A percentile compares a stretch with the other conserved stretches of the same genome.
Evolutionary conservation across 2,329 filamentous ascomycete genomes (phyloP).

Genomic region (Cryphonectria carpinicola): DNA sequence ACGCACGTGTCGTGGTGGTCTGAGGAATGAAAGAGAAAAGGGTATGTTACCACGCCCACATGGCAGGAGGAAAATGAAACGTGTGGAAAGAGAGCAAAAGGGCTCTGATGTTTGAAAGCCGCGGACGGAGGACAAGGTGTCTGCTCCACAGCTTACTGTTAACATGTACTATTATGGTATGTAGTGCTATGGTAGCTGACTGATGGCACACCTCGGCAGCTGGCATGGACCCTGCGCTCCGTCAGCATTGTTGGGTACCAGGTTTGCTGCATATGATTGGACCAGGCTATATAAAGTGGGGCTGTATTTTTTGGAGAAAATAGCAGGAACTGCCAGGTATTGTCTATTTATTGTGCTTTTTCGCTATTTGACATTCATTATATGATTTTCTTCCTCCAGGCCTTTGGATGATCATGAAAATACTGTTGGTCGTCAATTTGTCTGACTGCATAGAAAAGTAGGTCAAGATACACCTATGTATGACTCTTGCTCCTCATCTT

Average conservation of each 20-base stretch:
- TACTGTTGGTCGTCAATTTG: background rate
- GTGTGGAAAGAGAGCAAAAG: slow-evolving; percentile 12
- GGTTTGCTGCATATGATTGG: background rate
- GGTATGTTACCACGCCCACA: slow-evolving; percentile 20
- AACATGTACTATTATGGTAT: background rate
- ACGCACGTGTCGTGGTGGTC: slow-evolving; percentile 27
- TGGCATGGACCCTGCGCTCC: slow-evolving; percentile 12
- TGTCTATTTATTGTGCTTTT: background rate
- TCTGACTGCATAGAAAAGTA: background rate
- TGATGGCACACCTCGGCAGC: slow-evolving; percentile 12
- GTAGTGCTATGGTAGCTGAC: background rate
- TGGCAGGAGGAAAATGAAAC: slow-evolving; percentile 9
- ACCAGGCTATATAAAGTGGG: background rate
- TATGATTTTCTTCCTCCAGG: background rate
- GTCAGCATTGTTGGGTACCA: background rate
- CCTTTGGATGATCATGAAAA: background rate
- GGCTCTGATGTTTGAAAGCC: slow-evolving; percentile 4
- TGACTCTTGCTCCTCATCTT: background rate
- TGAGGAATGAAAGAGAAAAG: slow-evolving; percentile 15
- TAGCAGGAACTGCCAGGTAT: background rate
- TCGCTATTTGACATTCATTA: no score
- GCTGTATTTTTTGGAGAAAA: background rate
- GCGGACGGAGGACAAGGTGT: slow-evolving; percentile 29
- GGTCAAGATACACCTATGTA: background rate
- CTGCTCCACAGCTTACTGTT: slow-evolving; percentile 22